phyloP scores from a whole-genome alignment of 2,329 filamentous ascomycete genomes.

The Fusarium sororula region DNA sequence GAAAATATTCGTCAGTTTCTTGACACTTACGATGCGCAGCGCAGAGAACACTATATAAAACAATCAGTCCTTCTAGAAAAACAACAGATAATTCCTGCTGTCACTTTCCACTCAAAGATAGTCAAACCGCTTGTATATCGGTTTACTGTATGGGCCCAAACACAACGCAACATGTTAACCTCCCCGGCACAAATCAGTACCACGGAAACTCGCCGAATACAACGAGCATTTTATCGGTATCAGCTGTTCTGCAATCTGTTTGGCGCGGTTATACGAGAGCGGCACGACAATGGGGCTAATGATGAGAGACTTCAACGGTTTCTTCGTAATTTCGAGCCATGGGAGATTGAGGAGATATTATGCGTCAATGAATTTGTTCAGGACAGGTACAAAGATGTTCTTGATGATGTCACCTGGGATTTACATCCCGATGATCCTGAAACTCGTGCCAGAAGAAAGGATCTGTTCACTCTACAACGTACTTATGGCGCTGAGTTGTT shows the following conservation, averaged over 20 bases:
- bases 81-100: background rate
- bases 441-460: background rate
- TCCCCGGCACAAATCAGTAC: background rate
- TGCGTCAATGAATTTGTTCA: background rate
- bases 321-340: background rate
- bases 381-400: background rate
- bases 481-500: background rate
- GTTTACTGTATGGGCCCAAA: background rate
- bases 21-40: background rate
- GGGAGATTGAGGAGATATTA: background rate
- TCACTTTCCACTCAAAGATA: background rate
- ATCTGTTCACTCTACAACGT: background rate
- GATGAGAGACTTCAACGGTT: background rate
- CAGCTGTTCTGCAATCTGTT: slow-evolving; percentile 18
- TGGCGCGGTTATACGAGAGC: background rate
- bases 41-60: background rate
- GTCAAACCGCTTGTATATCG: background rate
- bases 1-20: background rate
- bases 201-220: slow-evolving; percentile 1
- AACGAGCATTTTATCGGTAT: slow-evolving; percentile 19
- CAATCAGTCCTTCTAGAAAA: background rate
- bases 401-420: background rate
- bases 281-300: background rate
- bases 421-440: background rate
- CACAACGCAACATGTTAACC: background rate